Base-by-base conservation (phyloP, 768 basidiomycete species). In the Artomyces pyxidatus region DNA sequence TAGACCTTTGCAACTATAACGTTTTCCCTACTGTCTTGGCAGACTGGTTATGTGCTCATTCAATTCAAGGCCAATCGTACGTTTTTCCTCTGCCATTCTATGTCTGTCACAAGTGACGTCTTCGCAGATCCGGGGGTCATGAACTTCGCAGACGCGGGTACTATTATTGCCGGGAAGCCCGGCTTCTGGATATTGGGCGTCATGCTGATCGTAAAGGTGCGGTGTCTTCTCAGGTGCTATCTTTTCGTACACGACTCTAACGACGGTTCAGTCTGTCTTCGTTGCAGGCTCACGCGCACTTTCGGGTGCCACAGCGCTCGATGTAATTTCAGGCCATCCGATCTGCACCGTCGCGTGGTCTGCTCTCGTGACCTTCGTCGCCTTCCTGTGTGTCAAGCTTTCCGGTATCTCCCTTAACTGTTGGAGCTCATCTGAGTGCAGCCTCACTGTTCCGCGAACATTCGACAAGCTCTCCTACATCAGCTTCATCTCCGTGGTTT, bases 391-490 rank as follows among this genome's bases (percentile, higher is more conserved):
- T 22, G 40, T 41, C 40, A 2, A 16, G n/a, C n/a, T n/a, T n/a
- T n/a, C n/a, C n/a, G n/a, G n/a, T n/a, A n/a, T n/a, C n/a, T n/a
- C n/a, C n/a, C n/a, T n/a, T n/a, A n/a, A 22, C 23, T n/a, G n/a
- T n/a, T n/a, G n/a, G n/a, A n/a, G n/a, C 40, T 11, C 21, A 12
- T 41, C 11, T 22, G 9, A n/a, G 10, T 14, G 12, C 40, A 41
- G 40, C n/a, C 40, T 41, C 16, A 41, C 40, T 22, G 22, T 41
- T 11, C 40, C 40, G 22, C 40, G 40, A 16, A 41, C 40, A 22
- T 41, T 41, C 40, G 40, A 41, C 5, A 41, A 41, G 22, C n/a
- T 41, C 40, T 41, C 40, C n/a, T 41, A 41, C 22, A 41, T 41
- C 22, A 17, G n/a, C 4, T 41, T 41, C 40, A 22, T 41, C 22